Evolutionary conservation across 1,284 basidiomycete genomes (phyloP), one percentile per base, ranked within the genome.

Genomic region (Caloboletus inedulis): DNA sequence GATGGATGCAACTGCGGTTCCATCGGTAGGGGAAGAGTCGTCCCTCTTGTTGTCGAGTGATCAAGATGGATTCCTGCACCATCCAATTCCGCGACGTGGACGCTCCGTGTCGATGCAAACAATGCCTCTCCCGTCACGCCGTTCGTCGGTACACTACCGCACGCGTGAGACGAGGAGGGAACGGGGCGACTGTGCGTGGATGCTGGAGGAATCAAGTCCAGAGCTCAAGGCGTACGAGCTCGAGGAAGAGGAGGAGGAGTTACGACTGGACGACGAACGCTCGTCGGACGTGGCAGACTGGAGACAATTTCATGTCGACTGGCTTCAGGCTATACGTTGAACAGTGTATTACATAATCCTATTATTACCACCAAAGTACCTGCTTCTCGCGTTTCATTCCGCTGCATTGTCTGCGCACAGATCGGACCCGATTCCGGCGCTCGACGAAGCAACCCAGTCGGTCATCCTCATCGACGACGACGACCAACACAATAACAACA

Each of bases 251-350:
- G 51, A 50, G 7, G 52, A 51, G 13, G 25, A 36, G 3, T 3
- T 23, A 3, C 33, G 49, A n/a, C 6, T 47, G 44, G 42, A 51
- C 14, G 44, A 51, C 18, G 63, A 55, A 25, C 30, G 12, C 8
- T 14, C 23, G 3, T 14, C 23, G 3, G 47, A 59, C 9, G 33
- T 8, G 23, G 41, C 35, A 7, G 62, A 66, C 48, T 66, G 65
- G 65, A 59, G 65, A 2, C 62, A 63, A 35, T 66, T 70, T 34
- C 68, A 69, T 23, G 44, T 57, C 2, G 65, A 70, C 3, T 66
- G 59, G 61, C 39, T 66, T 3, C 53, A 39, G 21, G 52, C 43
- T n/a, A 54, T 66, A 18, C 39, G 42, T 1, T 65, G 44, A 50
- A 19, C 7, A 3, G 1, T 58, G 44, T 46, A 60, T 68, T 68